These are phyloP conservation scores for Nitzschia palea DNA, from an alignment of 108 stramenopile species.

Conservation along the genomic window DNA sequence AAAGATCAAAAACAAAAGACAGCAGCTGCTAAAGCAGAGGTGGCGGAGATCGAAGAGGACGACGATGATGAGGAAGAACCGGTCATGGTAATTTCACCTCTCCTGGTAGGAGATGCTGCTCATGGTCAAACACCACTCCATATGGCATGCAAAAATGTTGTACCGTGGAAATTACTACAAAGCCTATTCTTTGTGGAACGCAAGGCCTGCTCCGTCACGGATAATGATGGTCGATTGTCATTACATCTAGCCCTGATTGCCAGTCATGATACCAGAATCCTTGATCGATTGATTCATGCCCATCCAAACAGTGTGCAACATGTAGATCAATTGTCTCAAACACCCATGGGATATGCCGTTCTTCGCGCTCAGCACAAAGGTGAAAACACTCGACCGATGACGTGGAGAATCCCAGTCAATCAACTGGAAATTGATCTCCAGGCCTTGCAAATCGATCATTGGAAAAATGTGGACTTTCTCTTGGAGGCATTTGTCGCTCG, in stretches of 20 bases:
- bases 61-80: not conserved
- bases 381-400: not conserved
- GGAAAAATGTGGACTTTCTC: slow-evolving; percentile 19
- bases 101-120: slow-evolving; percentile 11
- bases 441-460: not conserved
- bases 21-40: not conserved
- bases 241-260: slow-evolving; percentile 23
- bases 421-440: slow-evolving; percentile 7
- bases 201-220: slow-evolving; percentile 6
- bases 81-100: not conserved
- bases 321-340: slow-evolving; percentile 12
- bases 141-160: slow-evolving; percentile 24
- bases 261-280: not conserved
- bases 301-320: not conserved
- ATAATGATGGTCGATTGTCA: slow-evolving; percentile 25
- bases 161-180: slow-evolving; percentile 9
- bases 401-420: slow-evolving; percentile 14
- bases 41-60: not conserved
- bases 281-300: slow-evolving; percentile 31
- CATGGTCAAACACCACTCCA: slow-evolving; percentile 26
- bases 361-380: slow-evolving; percentile 18
- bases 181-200: slow-evolving; percentile 22
- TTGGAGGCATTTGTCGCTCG: slow-evolving; percentile 14
- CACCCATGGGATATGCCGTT: slow-evolving; percentile 23
- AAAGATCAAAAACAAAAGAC: not conserved